Conservation (phyloP, 495 filamentous ascomycete genomes). For the Ramalina intermedia region DNA sequence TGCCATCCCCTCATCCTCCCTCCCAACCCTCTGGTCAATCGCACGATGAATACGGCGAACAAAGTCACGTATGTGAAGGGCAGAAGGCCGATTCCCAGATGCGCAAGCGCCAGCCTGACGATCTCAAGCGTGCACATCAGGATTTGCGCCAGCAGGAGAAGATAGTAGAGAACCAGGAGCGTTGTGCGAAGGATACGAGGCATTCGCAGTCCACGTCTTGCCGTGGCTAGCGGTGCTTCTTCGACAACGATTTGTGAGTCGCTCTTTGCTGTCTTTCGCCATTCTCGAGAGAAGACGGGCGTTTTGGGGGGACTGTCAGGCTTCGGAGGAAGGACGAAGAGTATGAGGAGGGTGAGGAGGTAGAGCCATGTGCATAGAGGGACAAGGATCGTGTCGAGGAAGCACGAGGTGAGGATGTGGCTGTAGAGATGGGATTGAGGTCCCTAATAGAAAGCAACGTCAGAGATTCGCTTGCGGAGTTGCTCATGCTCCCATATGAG, state of each 20-base stretch:
- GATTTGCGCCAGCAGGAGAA: constrained; percentile 17
- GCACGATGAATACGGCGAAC: constrained; percentile 12
- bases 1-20: constrained; percentile 8
- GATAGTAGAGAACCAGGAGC: constrained; percentile 15
- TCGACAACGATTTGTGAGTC: not conserved
- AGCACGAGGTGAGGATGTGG: constrained; percentile 24
- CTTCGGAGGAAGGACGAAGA: constrained; percentile 8
- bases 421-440: constrained; percentile 20
- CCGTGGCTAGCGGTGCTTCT: not conserved
- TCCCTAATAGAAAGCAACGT: constrained; percentile 10
- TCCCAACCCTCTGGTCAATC: constrained; percentile 10
- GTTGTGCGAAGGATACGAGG: constrained; percentile 2
- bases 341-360: constrained; percentile 13
- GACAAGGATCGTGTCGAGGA: constrained; percentile 23
- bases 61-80: constrained; percentile 20
- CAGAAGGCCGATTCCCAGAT: constrained; percentile 19
- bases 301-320: not conserved
- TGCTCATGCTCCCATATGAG: not conserved
- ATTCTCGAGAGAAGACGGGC: not conserved
- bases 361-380: constrained; percentile 22
- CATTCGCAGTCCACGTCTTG: not conserved
- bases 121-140: constrained; percentile 23
- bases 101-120: constrained; percentile 16
- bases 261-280: not conserved
- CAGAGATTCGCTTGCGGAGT: not conserved